Evolutionary conservation across 2,329 filamentous ascomycete genomes (phyloP), one percentile per base, ranked within the genome.

Genomic region (Verticillium klebahnii): DNA sequence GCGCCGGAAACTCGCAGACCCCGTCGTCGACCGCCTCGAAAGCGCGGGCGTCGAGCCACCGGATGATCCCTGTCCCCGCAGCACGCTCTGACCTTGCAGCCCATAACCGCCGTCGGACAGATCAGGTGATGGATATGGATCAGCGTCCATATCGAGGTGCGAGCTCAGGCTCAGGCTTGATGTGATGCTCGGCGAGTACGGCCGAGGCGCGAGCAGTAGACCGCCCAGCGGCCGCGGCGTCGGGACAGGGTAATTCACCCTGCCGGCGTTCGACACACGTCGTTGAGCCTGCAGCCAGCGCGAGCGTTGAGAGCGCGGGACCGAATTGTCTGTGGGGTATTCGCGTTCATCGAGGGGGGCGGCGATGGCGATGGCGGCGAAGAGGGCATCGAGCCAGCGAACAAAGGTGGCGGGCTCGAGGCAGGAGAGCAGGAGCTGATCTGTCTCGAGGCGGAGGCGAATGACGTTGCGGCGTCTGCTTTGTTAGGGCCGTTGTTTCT

Each of bases 321-420:
- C 82, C 39, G 84, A 86, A 72, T 86, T 84, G 67, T 88, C 86
- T 52, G 81, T 77, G 2, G 86, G 85, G 59, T 87, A 83, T 54
- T 85, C 82, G 56, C 90, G 85, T 66, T 92, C 89, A 67, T 93
- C 90, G 45, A 92, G 81, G 1, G 89, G 85, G 0, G 84, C 79
- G 14, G 89, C 85, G 23, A 93, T 84, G 69, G 91, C 88, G 63
- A 93, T 89, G 56, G 87, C 89, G n/a, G 88, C 87, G 68, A 88
- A 90, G 11, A 91, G 76, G 2, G 80, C 79, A 69, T 91, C 87
- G 2, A 92, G 76, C 87, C 90, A 90, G 58, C 82, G 81, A 64
- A 91, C 80, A 71, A 92, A 89, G 1, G 81, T 85, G 61, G 86
- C 82, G 60, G 91, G 78, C 58, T 86, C 83, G 59, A 85, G 77